A percentile compares a stretch with the other conserved stretches of the same genome.
Conservation (phyloP, 306 rosid species). For the Pyrus pyrifolia region DNA sequence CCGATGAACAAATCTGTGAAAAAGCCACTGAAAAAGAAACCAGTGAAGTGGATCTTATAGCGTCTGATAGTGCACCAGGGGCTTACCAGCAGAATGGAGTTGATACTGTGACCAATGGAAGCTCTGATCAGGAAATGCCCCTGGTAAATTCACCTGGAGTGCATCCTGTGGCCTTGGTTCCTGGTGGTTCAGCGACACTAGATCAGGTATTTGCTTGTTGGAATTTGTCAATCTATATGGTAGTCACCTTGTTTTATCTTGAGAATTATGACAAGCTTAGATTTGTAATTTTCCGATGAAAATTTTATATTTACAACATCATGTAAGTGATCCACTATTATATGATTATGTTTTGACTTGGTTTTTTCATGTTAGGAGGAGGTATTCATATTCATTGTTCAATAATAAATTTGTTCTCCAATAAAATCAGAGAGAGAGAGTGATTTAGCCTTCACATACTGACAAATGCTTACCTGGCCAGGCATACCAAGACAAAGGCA, state of each 20-base stretch:
- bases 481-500: constrained; percentile 21
- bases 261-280: neutral
- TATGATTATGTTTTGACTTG: neutral
- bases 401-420: neutral
- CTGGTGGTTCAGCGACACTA: constrained; percentile 6
- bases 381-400: neutral
- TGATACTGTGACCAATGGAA: constrained; percentile 18
- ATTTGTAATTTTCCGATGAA: neutral
- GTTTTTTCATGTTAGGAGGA: neutral
- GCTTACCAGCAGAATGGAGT: constrained; percentile 31
- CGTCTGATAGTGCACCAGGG: constrained; percentile 20
- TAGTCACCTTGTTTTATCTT: neutral
- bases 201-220: constrained; percentile 25
- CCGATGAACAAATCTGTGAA: constrained; percentile 22
- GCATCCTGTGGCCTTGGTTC: constrained; percentile 17
- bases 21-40: constrained; percentile 12
- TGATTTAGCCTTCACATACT: neutral
- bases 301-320: neutral
- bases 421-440: neutral
- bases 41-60: constrained; percentile 9
- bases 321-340: neutral
- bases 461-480: neutral
- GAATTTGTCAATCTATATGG: neutral
- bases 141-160: constrained; percentile 14
- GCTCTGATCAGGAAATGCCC: constrained; percentile 26